Evolutionary conservation across 139 green algal genomes (phyloP), one percentile per base, ranked within the genome.

Genomic region (Closterium sp.): DNA sequence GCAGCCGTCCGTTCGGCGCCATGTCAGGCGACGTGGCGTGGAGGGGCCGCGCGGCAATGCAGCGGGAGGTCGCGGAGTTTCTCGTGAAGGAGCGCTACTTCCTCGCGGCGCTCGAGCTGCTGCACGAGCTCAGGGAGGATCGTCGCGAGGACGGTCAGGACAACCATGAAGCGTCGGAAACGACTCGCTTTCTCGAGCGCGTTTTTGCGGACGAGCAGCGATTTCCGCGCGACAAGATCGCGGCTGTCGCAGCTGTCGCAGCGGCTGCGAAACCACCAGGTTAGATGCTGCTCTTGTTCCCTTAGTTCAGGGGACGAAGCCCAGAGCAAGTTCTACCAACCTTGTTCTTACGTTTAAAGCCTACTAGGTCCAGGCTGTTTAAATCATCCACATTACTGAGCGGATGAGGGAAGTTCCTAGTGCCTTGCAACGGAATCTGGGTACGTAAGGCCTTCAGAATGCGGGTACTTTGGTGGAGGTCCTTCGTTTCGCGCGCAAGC

Each of bases 41-140:
- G 86, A 84, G 30, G n/a, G 30, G 30, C 31, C n/a, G 30, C n/a
- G 12, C 30, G 31, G 32, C n/a, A 55, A 89, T 93, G 85, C n/a
- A 30, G 31, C 90, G 34, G 25, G 33, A 92, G 25, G 91, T 93
- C 16, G 91, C 93, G 25, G 90, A 91, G 28, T 93, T 93, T 31
- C 84, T 93, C 30, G 19, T 93, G 64, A 90, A 93, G 34, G 88
- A 93, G 33, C 25, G 93, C 8, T 93, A 93, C 90, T 25, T 93
- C 4, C 88, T 93, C 21, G 93, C 91, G 1, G 91, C 91, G 32
- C 88, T 93, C 83, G 91, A 93, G 87, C 88, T 93, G 19, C 88
- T 93, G 7, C 91, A 93, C 23, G 91, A 93, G 91, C 84, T 93
- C 6, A 30, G 91, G 1, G 91, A 93, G 33, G 91, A 93, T 89